Evolutionary conservation across 2,329 filamentous ascomycete species (phyloP).

Genomic region (Dryadomyces quercivorus): DNA sequence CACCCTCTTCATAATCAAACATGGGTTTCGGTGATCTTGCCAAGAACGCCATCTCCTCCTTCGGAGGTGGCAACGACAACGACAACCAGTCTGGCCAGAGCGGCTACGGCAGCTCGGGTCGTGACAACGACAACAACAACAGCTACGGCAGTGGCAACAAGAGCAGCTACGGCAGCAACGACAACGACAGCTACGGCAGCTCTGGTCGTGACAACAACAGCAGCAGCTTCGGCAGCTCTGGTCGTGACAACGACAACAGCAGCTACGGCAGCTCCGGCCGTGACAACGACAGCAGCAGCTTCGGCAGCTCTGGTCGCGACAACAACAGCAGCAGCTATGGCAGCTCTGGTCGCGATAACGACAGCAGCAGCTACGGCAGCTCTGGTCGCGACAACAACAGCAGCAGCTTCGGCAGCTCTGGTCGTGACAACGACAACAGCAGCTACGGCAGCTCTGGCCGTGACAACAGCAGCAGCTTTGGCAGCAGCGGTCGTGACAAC

Average conservation of each 20-base stretch:
- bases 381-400: not conserved
- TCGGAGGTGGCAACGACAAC: conserved; percentile 2
- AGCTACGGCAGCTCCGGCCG: not conserved
- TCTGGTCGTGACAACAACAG: not conserved
- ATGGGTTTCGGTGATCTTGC: conserved; percentile 17
- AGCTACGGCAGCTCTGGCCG: conserved; percentile 4
- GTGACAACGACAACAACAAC: conserved; percentile 5
- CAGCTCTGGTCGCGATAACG: not conserved
- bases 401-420: not conserved
- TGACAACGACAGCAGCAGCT: not conserved
- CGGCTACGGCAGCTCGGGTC: not conserved
- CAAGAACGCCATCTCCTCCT: conserved; percentile 13
- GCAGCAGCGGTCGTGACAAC: not conserved
- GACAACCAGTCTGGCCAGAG: not conserved
- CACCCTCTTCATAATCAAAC: not conserved
- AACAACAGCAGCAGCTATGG: conserved; percentile 1
- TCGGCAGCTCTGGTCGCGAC: not conserved
- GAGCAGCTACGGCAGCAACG: not conserved
- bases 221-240: conserved; percentile 1
- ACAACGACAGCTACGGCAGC: conserved; percentile 1
- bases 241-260: not conserved
- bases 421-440: not conserved
- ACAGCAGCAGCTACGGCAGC: conserved; percentile 1
- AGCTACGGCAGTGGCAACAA: not conserved
- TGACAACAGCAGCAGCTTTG: not conserved